Evolutionary conservation across 1,284 basidiomycete species (phyloP), one percentile per base, ranked within the genome.

Genomic region (Marasmius tenuissimus): DNA sequence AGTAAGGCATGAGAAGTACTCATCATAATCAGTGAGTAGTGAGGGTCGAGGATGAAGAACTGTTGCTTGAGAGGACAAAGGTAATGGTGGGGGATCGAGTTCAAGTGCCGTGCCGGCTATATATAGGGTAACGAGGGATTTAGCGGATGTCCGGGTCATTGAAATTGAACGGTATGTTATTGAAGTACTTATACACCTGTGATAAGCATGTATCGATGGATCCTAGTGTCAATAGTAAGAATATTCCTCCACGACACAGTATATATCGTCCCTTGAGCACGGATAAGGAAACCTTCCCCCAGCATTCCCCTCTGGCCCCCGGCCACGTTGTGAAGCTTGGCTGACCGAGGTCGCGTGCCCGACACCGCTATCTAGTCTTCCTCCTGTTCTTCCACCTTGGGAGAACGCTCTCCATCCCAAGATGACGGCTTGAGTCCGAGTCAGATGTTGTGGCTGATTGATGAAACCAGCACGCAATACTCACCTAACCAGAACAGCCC

Each of bases 201-300:
- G 18, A 16, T 57, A 58, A 9, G 20, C 53, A 8, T 34, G 38
- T 52, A 52, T 54, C 49, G 37, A 35, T 38, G 37, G n/a, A 47
- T 53, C 20, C 42, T 35, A 20, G 45, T 45, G 45, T 74, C 65
- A 89, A 68, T 78, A 88, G 75, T 81, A 90, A 20, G 78, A 80
- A 78, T 85, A 92, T 69, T 92, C 90, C 68, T 92, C 90, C 14
- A 88, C 82, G 34, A 89, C 78, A 67, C 89, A 92, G 66, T 88
- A 85, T 40, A 79, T 75, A 61, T 86, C 86, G 63, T 86, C 83
- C 51, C 76, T 76, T 59, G 75, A 76, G 71, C 89, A 91, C 4
- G 83, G 82, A 72, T 83, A 82, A 50, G 83, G 75, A 66, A 72
- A 71, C 38, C 70, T 68, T 49, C 73, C 71, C n/a, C 59, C 70